Evolutionary conservation across 1,139 yeast species (phyloP).

Genomic region (Nakaseomyces kungkrabaensis): DNA sequence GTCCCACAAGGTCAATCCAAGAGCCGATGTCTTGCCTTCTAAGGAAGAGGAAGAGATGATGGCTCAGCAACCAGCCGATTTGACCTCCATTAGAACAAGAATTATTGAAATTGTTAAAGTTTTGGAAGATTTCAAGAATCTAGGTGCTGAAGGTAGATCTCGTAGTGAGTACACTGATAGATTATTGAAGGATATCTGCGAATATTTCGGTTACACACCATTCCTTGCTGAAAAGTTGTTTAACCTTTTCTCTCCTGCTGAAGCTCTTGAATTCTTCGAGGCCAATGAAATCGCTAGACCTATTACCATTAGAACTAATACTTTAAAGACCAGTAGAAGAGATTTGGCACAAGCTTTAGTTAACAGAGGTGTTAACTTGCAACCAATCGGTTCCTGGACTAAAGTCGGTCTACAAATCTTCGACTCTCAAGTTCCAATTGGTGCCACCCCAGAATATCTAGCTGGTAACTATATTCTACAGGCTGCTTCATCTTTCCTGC

Average conservation of each 20-base stretch:
- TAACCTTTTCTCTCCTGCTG: conserved; percentile 84
- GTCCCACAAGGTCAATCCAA: conserved; percentile 52
- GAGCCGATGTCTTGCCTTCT: conserved; percentile 59
- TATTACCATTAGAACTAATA: conserved; percentile 90
- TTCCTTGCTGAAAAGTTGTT: conserved; percentile 89
- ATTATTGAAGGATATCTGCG: conserved; percentile 74
- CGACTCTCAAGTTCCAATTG: conserved; percentile 97
- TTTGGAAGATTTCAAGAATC: conserved; percentile 77
- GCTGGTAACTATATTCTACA: conserved; percentile 97
- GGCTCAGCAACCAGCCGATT: conserved; percentile 52
- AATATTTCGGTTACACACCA: conserved; percentile 93
- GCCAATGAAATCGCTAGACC: conserved; percentile 98
- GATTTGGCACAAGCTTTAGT: conserved; percentile 92
- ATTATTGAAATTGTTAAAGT: conserved; percentile 93
- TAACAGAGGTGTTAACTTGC: conserved; percentile 92
- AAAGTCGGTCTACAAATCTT: conserved; percentile 95
- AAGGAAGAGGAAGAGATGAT: conserved; percentile 46
- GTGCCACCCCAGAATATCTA: conserved; percentile 97
- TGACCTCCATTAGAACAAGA: conserved; percentile 78
- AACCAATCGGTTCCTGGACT: conserved; percentile 97
- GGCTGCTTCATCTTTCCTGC: conserved; percentile 96
- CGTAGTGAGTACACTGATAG: conserved; percentile 74
- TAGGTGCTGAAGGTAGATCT: conserved; percentile 80
- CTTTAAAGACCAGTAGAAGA: conserved; percentile 87
- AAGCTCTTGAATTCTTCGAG: conserved; percentile 96